Conservation (phyloP, 768 basidiomycete species). For the Sistotremastrum niveocremeum region DNA sequence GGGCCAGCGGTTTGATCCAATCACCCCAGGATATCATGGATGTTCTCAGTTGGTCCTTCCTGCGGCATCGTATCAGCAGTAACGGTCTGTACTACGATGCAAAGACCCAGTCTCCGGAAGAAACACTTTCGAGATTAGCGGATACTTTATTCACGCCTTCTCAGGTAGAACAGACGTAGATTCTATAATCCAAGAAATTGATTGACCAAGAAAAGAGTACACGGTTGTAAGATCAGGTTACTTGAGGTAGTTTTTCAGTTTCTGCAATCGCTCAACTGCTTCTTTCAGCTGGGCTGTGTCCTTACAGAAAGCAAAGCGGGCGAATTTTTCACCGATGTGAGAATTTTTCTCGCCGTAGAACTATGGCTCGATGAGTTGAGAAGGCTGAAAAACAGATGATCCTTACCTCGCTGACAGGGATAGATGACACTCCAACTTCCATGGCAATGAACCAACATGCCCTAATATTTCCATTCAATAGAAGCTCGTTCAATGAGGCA, state of each 20-base stretch:
- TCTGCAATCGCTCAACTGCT: conserved; percentile 75
- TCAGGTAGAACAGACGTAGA: background rate
- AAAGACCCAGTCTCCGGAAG: conserved; percentile 27
- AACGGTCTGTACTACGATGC: conserved; percentile 84
- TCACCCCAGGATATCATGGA: conserved; percentile 59
- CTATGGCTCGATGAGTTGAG: conserved; percentile 21
- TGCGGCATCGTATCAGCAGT: conserved; percentile 50
- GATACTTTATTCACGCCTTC: conserved; percentile 26
- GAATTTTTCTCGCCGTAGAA: conserved; percentile 89
- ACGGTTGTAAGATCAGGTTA: background rate
- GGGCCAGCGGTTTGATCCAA: conserved; percentile 22
- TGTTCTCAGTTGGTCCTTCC: conserved; percentile 67
- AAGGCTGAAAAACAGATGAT: background rate
- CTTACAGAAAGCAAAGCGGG: conserved; percentile 93
- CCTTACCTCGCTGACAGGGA: conserved; percentile 87
- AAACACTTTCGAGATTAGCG: conserved; percentile 55
- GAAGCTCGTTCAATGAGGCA: background rate
- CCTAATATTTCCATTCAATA: conserved; percentile 24
- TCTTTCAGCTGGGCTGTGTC: conserved; percentile 69
- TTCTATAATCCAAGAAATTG: background rate
- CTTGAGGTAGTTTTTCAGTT: conserved; percentile 53
- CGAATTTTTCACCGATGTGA: conserved; percentile 73
- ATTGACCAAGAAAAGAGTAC: too few relatives aligned
- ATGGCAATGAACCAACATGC: conserved; percentile 93
- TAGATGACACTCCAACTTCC: conserved; percentile 82